phyloP scores from a whole-genome alignment of 495 filamentous ascomycete species.

The Penicillium bialowiezense region DNA sequence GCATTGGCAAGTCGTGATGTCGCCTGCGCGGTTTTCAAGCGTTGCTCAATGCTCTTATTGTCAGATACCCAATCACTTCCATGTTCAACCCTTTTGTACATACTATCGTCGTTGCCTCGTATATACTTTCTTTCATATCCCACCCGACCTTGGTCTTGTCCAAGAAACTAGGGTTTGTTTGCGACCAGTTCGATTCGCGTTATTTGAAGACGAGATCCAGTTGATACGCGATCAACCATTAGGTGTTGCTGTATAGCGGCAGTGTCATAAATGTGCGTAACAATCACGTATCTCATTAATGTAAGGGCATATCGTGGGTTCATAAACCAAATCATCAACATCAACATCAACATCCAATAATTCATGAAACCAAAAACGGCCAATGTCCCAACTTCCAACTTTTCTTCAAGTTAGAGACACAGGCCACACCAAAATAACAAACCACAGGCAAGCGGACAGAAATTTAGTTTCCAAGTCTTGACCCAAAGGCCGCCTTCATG shows the following conservation, averaged over 20 bases:
- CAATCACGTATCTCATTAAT: slow-evolving; percentile 11
- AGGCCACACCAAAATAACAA: not conserved
- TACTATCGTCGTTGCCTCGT: not conserved
- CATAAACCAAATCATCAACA: slow-evolving; percentile 7
- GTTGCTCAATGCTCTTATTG: not conserved
- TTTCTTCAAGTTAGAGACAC: not conserved
- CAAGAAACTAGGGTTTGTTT: no score
- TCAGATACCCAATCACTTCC: slow-evolving; percentile 22
- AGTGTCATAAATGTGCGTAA: not conserved
- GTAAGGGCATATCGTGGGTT: slow-evolving; percentile 3
- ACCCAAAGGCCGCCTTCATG: no score
- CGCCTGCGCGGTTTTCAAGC: not conserved
- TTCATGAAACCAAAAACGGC: not conserved
- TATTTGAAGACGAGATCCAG: no score
- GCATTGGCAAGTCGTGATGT: slow-evolving; percentile 25
- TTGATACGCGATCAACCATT: no score
- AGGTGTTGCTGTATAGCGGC: no score
- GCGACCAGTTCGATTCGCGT: no score
- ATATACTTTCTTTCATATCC: not conserved
- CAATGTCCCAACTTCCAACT: not conserved
- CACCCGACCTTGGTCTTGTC: no score
- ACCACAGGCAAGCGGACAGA: not conserved
- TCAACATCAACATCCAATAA: slow-evolving; percentile 2
- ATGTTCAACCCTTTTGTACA: not conserved
- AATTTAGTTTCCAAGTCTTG: not conserved